Conservation (phyloP, 257 asterid species). For the Lithospermum erythrorhizon region DNA sequence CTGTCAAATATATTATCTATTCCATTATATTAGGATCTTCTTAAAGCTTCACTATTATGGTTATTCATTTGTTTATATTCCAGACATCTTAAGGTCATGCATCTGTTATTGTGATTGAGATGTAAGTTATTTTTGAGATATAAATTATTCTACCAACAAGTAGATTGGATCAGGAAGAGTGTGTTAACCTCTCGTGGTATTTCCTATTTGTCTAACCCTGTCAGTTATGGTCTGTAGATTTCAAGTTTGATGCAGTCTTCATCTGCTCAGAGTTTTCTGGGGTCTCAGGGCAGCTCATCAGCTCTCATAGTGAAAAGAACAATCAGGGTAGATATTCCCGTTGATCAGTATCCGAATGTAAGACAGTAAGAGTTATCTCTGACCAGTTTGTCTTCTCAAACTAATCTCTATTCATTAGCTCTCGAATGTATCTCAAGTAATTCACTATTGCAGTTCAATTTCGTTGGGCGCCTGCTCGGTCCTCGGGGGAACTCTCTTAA, state of each 20-base stretch:
- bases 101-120: neutral
- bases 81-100: neutral
- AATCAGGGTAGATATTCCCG: slow-evolving; percentile 72
- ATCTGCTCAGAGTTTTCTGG: slow-evolving; percentile 56
- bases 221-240: slow-evolving; percentile 44
- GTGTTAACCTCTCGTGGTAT: neutral
- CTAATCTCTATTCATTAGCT: slow-evolving; percentile 5
- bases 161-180: neutral
- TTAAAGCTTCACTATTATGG: neutral
- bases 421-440: slow-evolving; percentile 7
- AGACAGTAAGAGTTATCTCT: slow-evolving; percentile 2
- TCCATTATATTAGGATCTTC: neutral
- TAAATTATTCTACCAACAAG: slow-evolving; percentile 2
- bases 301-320: slow-evolving; percentile 76
- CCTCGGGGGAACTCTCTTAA: slow-evolving; percentile 89
- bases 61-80: too few relatives aligned
- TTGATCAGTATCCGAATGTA: slow-evolving; percentile 72
- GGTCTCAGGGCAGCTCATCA: slow-evolving; percentile 66
- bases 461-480: slow-evolving; percentile 90
- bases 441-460: slow-evolving; percentile 50
- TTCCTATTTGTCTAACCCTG: slow-evolving; percentile 5
- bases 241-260: slow-evolving; percentile 57
- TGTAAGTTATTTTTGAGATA: neutral
- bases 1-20: neutral
- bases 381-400: slow-evolving; percentile 11